A percentile compares a stretch with the other conserved stretches of the same genome.
These are phyloP conservation scores for Aspergillus hancockii DNA, from an alignment of 495 filamentous ascomycete species.

Conservation along the genomic window DNA sequence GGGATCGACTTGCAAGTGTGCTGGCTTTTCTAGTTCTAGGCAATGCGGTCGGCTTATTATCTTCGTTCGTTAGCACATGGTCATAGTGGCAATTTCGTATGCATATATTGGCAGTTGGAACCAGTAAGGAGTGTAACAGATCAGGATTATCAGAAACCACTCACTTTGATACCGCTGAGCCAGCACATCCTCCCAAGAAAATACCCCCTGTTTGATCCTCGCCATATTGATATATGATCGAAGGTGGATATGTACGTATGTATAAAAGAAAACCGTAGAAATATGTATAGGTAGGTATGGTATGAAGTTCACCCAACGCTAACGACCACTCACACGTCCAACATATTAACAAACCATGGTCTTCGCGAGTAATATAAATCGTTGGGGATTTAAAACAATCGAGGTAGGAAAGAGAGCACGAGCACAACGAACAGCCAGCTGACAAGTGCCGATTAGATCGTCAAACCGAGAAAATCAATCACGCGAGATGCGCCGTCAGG, in stretches of 20 bases:
- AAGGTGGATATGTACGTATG: background rate
- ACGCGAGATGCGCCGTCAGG: conserved; percentile 10
- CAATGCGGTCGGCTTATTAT: conserved; percentile 40
- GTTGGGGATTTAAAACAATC: no score
- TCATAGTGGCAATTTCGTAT: background rate
- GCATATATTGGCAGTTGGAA: background rate
- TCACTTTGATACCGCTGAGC: conserved; percentile 48
- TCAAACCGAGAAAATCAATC: conserved; percentile 6
- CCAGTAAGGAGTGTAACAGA: no score
- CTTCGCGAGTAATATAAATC: background rate
- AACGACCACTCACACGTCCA: conserved; percentile 5
- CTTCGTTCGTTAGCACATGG: conserved; percentile 20
- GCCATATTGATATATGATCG: conserved; percentile 28
- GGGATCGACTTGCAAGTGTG: conserved; percentile 8
- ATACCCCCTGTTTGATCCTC: conserved; percentile 43
- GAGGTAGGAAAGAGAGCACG: background rate
- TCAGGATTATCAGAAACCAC: conserved; percentile 15
- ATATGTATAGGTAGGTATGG: background rate
- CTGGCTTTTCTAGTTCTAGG: conserved; percentile 20
- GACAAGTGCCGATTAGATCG: background rate
- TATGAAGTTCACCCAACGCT: background rate
- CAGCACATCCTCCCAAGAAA: conserved; percentile 51
- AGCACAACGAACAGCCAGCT: background rate
- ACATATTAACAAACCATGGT: conserved; percentile 16
- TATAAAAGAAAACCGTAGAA: background rate